phyloP scores from a whole-genome alignment of 805 yeast genomes.

The Yarrowia divulgata region DNA sequence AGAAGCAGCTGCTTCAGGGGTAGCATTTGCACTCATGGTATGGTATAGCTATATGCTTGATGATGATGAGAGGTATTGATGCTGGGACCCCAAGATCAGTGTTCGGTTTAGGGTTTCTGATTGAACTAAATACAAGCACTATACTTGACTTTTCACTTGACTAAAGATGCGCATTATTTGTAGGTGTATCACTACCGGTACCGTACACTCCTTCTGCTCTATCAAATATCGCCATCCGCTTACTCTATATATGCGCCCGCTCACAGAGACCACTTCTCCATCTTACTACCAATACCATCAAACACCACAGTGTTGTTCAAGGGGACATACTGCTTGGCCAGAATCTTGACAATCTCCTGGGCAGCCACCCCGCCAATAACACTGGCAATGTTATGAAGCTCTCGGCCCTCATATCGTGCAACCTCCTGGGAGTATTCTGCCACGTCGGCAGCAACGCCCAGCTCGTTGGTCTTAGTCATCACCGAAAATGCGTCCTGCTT shows the following conservation, averaged over 20 bases:
- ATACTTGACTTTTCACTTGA: too few relatives aligned
- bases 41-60: too few relatives aligned
- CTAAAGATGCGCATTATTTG: too few relatives aligned
- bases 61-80: too few relatives aligned
- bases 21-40: neutral
- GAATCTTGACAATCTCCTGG: conserved; percentile 78
- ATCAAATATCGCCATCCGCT: too few relatives aligned
- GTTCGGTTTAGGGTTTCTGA: neutral
- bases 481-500: conserved; percentile 18
- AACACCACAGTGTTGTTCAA: conserved; percentile 71
- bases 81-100: too few relatives aligned
- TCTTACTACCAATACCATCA: conserved; percentile 70
- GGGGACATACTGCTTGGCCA: conserved; percentile 84
- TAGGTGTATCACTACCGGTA: too few relatives aligned
- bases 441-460: conserved; percentile 41
- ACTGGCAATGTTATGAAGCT: conserved; percentile 66
- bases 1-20: neutral
- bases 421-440: conserved; percentile 43
- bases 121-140: too few relatives aligned
- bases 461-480: conserved; percentile 1
- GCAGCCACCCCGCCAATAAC: conserved; percentile 84
- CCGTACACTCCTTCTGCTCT: too few relatives aligned
- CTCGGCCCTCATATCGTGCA: conserved; percentile 52
- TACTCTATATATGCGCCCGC: neutral
- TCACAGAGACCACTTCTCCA: conserved; percentile 43